Base-by-base conservation (phyloP, 2,329 filamentous ascomycete genomes). In the Calonectria leucothoes region DNA sequence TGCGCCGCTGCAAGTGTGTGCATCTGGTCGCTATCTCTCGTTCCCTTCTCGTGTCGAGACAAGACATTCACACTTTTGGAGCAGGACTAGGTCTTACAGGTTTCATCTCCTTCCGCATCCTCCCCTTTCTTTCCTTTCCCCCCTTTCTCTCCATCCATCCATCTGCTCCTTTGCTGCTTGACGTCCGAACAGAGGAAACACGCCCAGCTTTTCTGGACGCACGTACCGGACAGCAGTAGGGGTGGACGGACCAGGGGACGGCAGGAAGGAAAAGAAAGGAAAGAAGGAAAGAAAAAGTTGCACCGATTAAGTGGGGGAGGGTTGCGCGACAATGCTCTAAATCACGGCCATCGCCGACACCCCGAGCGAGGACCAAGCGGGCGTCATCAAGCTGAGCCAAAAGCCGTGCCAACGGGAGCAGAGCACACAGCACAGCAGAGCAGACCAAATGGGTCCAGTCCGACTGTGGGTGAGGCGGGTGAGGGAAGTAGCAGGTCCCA, bases 331-430 rank as follows among this genome's bases (percentile, higher is more conserved):
- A 67, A 68, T 45, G 45, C 64, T 37, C 33, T 31, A 64, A 27
- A n/a, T 42, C 52, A 51, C 70, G 70, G 70, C 55, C 70, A 71
- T 71, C 64, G 70, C 70, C 70, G 70, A 68, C 57, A 35, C 66
- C 42, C 55, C 45, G n/a, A 69, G 67, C 37, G 61, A 71, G 68
- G 68, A 65, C 68, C 61, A 70, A 71, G 69, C 69, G 69, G 69
- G 69, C 61, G 49, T 57, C 51, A n/a, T 45, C 42, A 63, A 57
- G 39, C 33, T 37, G 23, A 66, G 52, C 63, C 69, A 42, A 71
- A n/a, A 59, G 57, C 51, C 63, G 63, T 52, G 25, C 39, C 35
- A 70, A 35, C 29, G 15, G 42, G 17, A 39, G 42, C 57, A 51
- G 42, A 59, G 55, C 33, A 35, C 55, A 33, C 55, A 69, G 31